Evolutionary conservation across 2,329 filamentous ascomycete species (phyloP), one percentile per base, ranked within the genome.

Genomic region (Aspergillus unguis): DNA sequence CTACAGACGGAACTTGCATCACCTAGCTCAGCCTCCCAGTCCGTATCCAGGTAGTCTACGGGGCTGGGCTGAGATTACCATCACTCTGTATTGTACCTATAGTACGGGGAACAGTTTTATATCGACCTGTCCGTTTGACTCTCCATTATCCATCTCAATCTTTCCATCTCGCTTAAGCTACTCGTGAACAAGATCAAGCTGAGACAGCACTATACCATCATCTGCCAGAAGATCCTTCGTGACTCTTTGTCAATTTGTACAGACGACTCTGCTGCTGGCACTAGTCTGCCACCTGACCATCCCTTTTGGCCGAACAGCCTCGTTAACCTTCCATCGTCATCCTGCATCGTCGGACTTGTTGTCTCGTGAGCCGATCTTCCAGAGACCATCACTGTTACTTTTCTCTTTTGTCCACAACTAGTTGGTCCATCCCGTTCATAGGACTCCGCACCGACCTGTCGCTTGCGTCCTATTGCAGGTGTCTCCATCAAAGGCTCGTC

Each of bases 321-420:
- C 48, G 32, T 11, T 11, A 33, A 33, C 32, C 32, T 33, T 11
- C 48, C 53, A 58, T 58, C 56, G 59, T 62, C 58, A 59, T 58
- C 52, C 54, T 60, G 56, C 57, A 54, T 59, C 38, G 53, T 51
- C 54, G 53, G 55, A 52, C 55, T 42, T 47, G 36, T 50, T 55
- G 58, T 58, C 62, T 57, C 56, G 57, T 63, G 61, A 61, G 53
- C 54, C 42, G 42, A 47, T 47, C 41, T 37, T 27, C 36, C 47
- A 50, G 43, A 17, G 47, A 47, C 44, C 40, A 50, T 50, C 52
- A 50, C 48, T 47, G 54, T 35, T 47, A 52, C 46, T 42, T 29
- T 28, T 7, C 31, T 31, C 35, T 32, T 36, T 26, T 48, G 32
- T 42, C 36, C 36, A 33, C 25, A 10, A 33, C 32, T 45, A 26